Evolutionary conservation across 306 rosid species (phyloP).

Genomic region (Vigna mungo): DNA sequence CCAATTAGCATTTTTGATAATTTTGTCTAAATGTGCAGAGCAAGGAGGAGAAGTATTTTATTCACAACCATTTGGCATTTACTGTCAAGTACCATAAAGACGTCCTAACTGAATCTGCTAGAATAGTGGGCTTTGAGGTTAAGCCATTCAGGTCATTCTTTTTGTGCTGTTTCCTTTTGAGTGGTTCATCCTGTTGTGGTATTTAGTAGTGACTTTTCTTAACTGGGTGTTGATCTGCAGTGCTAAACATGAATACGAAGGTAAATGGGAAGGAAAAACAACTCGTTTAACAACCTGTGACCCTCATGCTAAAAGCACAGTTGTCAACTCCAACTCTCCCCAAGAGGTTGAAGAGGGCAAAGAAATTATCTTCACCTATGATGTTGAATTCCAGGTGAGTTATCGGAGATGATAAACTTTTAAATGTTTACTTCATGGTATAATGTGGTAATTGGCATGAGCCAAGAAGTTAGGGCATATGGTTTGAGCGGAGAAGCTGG

Average conservation of each 20-base stretch:
- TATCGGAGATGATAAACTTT: conserved; percentile 25
- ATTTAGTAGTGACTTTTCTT: conserved; percentile 39
- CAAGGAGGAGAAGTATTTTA: conserved; percentile 82
- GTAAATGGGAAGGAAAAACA: conserved; percentile 70
- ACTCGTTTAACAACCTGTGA: conserved; percentile 91
- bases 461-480: not conserved
- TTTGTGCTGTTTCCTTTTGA: conserved; percentile 1
- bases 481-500: conserved; percentile 27
- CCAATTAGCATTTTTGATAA: conserved; percentile 39
- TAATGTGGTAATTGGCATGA: conserved; percentile 26
- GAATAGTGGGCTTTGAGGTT: conserved; percentile 99
- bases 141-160: conserved; percentile 77
- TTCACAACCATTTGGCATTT: conserved; percentile 94
- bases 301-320: conserved; percentile 86
- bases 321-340: conserved; percentile 80
- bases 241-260: conserved; percentile 86
- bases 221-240: conserved; percentile 58
- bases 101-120: conserved; percentile 72
- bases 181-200: conserved; percentile 33
- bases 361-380: conserved; percentile 90
- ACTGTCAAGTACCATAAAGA: conserved; percentile 89
- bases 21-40: conserved; percentile 59
- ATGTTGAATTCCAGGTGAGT: conserved; percentile 93
- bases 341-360: conserved; percentile 94
- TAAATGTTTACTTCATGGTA: not conserved